Evolutionary conservation across 805 yeast genomes (phyloP).

Genomic region (Yarrowia osloensis): DNA sequence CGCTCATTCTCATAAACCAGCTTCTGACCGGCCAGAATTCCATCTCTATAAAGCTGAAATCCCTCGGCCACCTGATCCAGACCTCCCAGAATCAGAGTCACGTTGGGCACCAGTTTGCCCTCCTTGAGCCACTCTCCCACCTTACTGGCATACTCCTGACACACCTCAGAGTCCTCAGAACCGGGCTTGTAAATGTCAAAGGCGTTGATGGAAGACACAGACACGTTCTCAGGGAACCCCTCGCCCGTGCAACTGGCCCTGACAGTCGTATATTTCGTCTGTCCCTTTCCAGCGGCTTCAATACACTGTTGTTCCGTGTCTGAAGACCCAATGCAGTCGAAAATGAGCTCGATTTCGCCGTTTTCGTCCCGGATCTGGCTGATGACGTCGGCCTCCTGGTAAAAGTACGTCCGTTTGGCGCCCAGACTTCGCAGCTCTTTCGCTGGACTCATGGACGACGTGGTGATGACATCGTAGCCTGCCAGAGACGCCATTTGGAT

Average conservation of each 20-base stretch:
- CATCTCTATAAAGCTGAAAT: not conserved
- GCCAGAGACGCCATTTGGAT: not conserved
- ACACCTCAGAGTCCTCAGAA: not conserved
- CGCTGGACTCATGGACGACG: conserved; percentile 4
- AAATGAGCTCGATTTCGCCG: conserved; percentile 13
- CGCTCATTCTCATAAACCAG: conserved; percentile 2
- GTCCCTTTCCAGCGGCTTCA: not conserved
- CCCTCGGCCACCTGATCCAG: conserved; percentile 7
- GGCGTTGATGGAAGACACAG: not conserved
- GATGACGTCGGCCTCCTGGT: conserved; percentile 11
- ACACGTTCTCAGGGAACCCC: not conserved
- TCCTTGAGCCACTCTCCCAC: not conserved
- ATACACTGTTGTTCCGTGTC: not conserved
- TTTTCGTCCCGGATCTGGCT: conserved; percentile 14
- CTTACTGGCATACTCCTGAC: not conserved
- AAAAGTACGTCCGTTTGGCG: not conserved
- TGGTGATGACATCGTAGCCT: conserved; percentile 2
- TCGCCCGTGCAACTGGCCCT: not conserved
- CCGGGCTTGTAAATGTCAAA: not conserved
- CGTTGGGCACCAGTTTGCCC: conserved; percentile 5
- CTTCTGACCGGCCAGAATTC: not conserved
- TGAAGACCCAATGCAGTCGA: not conserved
- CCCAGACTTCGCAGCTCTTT: conserved; percentile 16
- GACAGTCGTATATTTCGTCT: not conserved
- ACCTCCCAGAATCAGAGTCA: conserved; percentile 13